A percentile compares a stretch with the other conserved stretches of the same genome.
Conservation (phyloP, 345 rosid genomes). For the Noccaea bulbosa region DNA sequence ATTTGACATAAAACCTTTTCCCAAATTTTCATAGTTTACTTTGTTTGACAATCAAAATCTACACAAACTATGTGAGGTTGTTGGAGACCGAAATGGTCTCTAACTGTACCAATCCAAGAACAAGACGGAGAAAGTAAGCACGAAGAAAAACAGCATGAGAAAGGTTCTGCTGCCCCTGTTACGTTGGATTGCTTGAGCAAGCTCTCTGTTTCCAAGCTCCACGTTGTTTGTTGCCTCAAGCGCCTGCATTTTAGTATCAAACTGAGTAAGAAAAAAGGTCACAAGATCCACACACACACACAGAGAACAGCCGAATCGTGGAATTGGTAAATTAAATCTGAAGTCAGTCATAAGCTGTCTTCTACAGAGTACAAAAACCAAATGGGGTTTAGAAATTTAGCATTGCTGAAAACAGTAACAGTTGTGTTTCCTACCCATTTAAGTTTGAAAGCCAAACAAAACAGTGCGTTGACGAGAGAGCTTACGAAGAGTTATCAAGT, state of each 20-base stretch:
- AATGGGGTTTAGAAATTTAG: constrained; percentile 19
- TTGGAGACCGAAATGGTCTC: constrained; percentile 16
- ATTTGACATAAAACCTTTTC: not conserved
- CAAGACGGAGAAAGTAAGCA: constrained; percentile 82
- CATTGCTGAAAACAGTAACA: constrained; percentile 21
- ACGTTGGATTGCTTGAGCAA: constrained; percentile 75
- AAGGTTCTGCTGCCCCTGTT: constrained; percentile 93
- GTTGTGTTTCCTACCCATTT: not conserved
- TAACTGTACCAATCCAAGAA: constrained; percentile 93
- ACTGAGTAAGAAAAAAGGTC: constrained; percentile 18
- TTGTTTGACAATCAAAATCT: constrained; percentile 14
- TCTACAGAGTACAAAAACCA: not conserved
- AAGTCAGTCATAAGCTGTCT: constrained; percentile 4
- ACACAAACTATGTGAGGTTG: constrained; percentile 32
- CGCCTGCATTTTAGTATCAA: constrained; percentile 54
- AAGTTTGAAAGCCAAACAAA: not conserved
- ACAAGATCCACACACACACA: not conserved
- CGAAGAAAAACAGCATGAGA: constrained; percentile 77
- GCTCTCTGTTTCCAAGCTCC: constrained; percentile 84
- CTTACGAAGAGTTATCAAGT: constrained; percentile 16
- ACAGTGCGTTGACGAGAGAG: constrained; percentile 19
- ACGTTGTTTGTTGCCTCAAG: constrained; percentile 92
- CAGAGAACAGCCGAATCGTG: constrained; percentile 3
- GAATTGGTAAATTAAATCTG: not conserved
- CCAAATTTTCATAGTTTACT: constrained; percentile 17